Evolutionary conservation across 2,329 filamentous ascomycete genomes (phyloP).

Genomic region (Neofusicoccum parvum): DNA sequence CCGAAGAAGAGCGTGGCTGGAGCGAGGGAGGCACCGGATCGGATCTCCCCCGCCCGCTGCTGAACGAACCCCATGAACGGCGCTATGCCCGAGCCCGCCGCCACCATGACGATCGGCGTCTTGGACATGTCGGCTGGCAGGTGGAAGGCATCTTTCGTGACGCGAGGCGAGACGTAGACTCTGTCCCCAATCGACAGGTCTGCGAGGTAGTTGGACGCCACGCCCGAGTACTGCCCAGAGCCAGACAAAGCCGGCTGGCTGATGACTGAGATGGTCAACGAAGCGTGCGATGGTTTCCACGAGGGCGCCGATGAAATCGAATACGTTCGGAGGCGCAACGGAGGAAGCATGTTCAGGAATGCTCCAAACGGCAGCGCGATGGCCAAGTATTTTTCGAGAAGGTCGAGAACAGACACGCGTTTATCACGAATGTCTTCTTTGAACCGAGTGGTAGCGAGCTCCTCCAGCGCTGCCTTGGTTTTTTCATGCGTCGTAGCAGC

Average conservation of each 20-base stretch:
- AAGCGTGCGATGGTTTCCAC: conserved; percentile 57
- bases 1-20: conserved; percentile 68
- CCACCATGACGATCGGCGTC: conserved; percentile 45
- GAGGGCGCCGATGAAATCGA: conserved; percentile 77
- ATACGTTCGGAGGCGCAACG: conserved; percentile 77
- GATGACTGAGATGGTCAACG: conserved; percentile 70
- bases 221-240: conserved; percentile 45
- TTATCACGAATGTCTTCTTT: conserved; percentile 49
- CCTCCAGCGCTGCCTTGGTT: conserved; percentile 53
- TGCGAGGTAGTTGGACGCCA: conserved; percentile 47
- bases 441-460: conserved; percentile 46
- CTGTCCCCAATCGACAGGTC: conserved; percentile 43
- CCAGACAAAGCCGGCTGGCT: conserved; percentile 56
- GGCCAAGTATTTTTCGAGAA: conserved; percentile 65
- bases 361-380: conserved; percentile 64
- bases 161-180: conserved; percentile 45
- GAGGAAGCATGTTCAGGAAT: conserved; percentile 75
- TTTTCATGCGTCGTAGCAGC: conserved; percentile 54
- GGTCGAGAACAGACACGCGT: conserved; percentile 66
- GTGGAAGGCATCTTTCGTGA: conserved; percentile 46
- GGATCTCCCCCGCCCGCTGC: conserved; percentile 43
- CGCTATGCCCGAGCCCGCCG: conserved; percentile 44
- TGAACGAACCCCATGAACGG: conserved; percentile 48
- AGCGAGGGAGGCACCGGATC: conserved; percentile 56
- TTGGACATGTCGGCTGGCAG: conserved; percentile 45